Evolutionary conservation across 2,329 filamentous ascomycete genomes (phyloP).

Genomic region (Tolypocladium paradoxum): DNA sequence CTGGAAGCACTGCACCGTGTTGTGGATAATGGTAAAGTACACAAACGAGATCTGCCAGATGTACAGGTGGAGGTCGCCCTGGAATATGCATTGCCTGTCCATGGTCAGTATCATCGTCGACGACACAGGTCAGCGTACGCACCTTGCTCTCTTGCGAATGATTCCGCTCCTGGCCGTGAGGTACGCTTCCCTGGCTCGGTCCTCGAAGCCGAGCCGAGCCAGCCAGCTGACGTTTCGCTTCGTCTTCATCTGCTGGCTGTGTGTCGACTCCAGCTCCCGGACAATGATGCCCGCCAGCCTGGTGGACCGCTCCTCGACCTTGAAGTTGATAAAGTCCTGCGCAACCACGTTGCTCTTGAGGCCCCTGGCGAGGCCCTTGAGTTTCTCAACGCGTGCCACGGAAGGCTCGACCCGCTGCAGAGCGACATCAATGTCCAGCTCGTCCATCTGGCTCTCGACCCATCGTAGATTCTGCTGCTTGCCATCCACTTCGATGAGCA

Average conservation of each 20-base stretch:
- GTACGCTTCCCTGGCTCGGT: conserved; percentile 79
- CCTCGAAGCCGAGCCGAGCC: conserved; percentile 77
- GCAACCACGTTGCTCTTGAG: conserved; percentile 80
- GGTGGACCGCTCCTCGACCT: conserved; percentile 74
- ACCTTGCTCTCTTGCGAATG: conserved; percentile 77
- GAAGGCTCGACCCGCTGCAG: conserved; percentile 80
- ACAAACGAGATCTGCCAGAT: conserved; percentile 94
- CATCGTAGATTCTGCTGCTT: conserved; percentile 93
- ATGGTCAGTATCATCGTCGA: background rate
- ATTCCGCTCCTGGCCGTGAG: conserved; percentile 66
- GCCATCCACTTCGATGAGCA: conserved; percentile 91
- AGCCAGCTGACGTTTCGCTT: conserved; percentile 78
- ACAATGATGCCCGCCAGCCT: conserved; percentile 68
- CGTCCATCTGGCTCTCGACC: conserved; percentile 92
- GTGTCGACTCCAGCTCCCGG: conserved; percentile 65
- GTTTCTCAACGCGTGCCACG: conserved; percentile 72
- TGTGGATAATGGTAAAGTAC: conserved; percentile 88
- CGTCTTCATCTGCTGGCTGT: conserved; percentile 66
- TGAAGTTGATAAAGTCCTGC: conserved; percentile 85
- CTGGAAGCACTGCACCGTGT: conserved; percentile 85
- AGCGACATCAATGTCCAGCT: conserved; percentile 91
- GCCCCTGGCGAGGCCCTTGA: conserved; percentile 66
- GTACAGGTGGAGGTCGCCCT: conserved; percentile 84
- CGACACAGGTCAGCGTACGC: conserved; percentile 6
- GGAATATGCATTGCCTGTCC: conserved; percentile 79